Evolutionary conservation across 1,284 basidiomycete genomes (phyloP), one percentile per base, ranked within the genome.

Genomic region (Waitea zeae): DNA sequence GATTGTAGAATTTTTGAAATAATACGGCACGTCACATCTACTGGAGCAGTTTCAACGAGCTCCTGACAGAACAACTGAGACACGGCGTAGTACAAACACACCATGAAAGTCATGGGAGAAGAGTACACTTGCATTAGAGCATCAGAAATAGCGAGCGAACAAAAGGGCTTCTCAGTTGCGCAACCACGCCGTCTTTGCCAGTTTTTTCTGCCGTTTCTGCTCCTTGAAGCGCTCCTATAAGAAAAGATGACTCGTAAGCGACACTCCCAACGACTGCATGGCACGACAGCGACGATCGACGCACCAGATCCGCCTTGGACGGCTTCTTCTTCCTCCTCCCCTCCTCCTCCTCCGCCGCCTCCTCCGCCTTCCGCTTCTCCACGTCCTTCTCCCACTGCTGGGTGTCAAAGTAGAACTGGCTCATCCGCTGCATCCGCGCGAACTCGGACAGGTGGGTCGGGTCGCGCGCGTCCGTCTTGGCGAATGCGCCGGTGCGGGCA

Each of bases 151-250:
- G n/a, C n/a, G n/a, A n/a, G n/a, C n/a, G n/a, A n/a, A n/a, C n/a
- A n/a, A n/a, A n/a, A n/a, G n/a, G n/a, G n/a, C n/a, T n/a, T n/a
- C n/a, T n/a, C n/a, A n/a, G n/a, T n/a, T 83, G 51, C 84, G 70
- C 43, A 92, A 51, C 87, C 86, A 92, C 4, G 86, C 86, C 5
- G 83, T 87, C 56, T 83, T 84, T 31, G 83, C 74, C 5, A 78
- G 67, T 58, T 87, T 88, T 62, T 88, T 86, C 51, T 66, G 61
- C 42, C 59, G 64, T 54, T 88, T 88, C 61, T 87, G 80, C 49
- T 83, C 80, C 51, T 77, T 82, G 57, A 83, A 90, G 27, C 83
- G 71, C 46, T 89, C 83, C 86, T 90, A 53, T 17, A 44, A 35
- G 38, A 39, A 35, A 35, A 36, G 12, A 36, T n/a, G n/a, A n/a